phyloP scores from a whole-genome alignment of 2,329 filamentous ascomycete genomes.

The Fusarium protoensiforme region DNA sequence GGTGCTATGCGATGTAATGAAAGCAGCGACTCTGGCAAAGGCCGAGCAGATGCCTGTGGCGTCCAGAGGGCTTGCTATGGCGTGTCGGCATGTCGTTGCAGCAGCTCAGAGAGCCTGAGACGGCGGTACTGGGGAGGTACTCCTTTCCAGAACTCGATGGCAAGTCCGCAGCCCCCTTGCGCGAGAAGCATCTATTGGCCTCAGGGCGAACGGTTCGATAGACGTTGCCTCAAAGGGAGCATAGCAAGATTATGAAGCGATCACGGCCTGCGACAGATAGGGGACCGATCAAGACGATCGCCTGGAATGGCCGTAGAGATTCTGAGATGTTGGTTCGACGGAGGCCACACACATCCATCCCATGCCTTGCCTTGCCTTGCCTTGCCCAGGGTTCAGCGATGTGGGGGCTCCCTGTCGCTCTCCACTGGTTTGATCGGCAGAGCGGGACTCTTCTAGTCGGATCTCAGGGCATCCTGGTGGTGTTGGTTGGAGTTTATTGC shows the following conservation, averaged over 20 bases:
- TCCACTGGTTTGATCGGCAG: slow-evolving; percentile 6
- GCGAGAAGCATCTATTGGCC: slow-evolving; percentile 4
- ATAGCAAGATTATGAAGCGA: slow-evolving; percentile 10
- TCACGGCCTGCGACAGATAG: neutral
- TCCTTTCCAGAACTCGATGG: neutral
- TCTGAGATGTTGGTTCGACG: neutral
- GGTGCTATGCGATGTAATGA: slow-evolving; percentile 18
- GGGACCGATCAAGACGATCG: neutral
- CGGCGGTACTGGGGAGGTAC: neutral
- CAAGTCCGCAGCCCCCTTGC: neutral
- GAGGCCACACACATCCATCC: neutral
- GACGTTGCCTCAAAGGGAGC: slow-evolving; percentile 1
- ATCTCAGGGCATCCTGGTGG: slow-evolving; percentile 18
- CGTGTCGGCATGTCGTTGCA: slow-evolving; percentile 8
- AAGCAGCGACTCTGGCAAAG: slow-evolving; percentile 15
- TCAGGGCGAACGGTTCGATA: neutral
- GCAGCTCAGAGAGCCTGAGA: slow-evolving; percentile 12
- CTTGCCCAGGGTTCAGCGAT: neutral
- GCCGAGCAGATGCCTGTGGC: slow-evolving; percentile 23
- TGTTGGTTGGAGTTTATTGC: slow-evolving; percentile 9
- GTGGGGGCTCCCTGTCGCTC: neutral
- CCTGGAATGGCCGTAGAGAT: slow-evolving; percentile 20
- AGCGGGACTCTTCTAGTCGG: slow-evolving; percentile 6
- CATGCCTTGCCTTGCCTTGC: neutral
- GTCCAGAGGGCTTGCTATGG: slow-evolving; percentile 17